Percentiles rank a stretch among this genome's conserved stretches.
phyloP scores from a whole-genome alignment of 495 filamentous ascomycete genomes.

The Acidomyces sp. region DNA sequence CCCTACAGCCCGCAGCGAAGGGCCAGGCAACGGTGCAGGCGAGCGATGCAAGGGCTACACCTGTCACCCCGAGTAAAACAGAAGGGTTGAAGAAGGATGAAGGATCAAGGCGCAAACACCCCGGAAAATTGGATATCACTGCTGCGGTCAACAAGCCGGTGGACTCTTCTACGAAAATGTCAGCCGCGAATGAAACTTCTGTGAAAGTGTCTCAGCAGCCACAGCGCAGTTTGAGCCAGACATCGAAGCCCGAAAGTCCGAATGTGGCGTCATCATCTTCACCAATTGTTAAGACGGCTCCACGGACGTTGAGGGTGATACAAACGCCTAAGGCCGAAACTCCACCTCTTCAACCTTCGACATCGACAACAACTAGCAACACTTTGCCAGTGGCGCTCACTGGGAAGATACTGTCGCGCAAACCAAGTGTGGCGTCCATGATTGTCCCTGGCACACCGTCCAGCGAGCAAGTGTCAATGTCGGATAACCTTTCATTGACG shows the following conservation, averaged over 20 bases:
- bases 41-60: slow-evolving; percentile 10
- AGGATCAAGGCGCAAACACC: slow-evolving; percentile 38
- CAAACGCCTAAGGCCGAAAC: slow-evolving; percentile 59
- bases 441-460: slow-evolving; percentile 66
- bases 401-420: slow-evolving; percentile 39
- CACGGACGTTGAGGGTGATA: slow-evolving; percentile 53
- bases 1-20: slow-evolving; percentile 12
- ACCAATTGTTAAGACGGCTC: slow-evolving; percentile 25
- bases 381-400: slow-evolving; percentile 21
- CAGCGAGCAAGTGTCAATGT: slow-evolving; percentile 52
- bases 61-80: slow-evolving; percentile 8
- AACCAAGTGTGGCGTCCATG: slow-evolving; percentile 46
- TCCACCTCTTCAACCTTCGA: slow-evolving; percentile 29
- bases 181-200: no score
- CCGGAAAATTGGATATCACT: slow-evolving; percentile 51
- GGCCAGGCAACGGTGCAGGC: slow-evolving; percentile 13
- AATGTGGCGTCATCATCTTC: slow-evolving; percentile 6
- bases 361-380: slow-evolving; percentile 13
- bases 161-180: slow-evolving; percentile 6
- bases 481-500: slow-evolving; percentile 59
- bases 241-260: slow-evolving; percentile 35
- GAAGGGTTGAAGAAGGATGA: slow-evolving; percentile 9
- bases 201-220: slow-evolving; percentile 1
- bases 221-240: slow-evolving; percentile 8
- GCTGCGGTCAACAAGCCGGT: slow-evolving; percentile 32